phyloP scores from a whole-genome alignment of 1,284 basidiomycete genomes.

The Pascua sp. region DNA sequence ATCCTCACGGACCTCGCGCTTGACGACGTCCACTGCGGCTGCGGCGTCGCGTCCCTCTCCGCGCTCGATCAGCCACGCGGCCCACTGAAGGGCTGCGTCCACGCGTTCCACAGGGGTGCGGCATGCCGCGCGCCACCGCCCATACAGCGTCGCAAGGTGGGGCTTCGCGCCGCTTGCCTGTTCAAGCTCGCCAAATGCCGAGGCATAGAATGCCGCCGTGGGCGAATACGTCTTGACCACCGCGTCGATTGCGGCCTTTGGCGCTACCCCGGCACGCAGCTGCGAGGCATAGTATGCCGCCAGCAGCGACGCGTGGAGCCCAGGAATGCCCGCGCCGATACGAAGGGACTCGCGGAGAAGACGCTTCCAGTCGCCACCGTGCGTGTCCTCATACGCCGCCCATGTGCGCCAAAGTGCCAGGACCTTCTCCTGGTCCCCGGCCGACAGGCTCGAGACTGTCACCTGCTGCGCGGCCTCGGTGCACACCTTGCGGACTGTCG shows the following conservation, averaged over 20 bases:
- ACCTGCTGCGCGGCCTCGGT: slow-evolving; percentile 20
- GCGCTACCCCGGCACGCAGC: slow-evolving; percentile 2
- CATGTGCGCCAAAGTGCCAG: slow-evolving; percentile 28
- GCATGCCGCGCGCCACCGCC: slow-evolving; percentile 25
- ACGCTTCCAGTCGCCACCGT: slow-evolving; percentile 16
- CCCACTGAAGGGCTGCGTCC: slow-evolving; percentile 25
- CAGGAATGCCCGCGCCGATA: slow-evolving; percentile 15
- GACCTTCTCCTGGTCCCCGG: slow-evolving; percentile 18
- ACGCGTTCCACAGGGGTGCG: slow-evolving; percentile 18
- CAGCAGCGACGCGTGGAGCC: slow-evolving; percentile 25
- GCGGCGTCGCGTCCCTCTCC: slow-evolving; percentile 26
- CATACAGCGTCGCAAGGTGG: slow-evolving; percentile 26
- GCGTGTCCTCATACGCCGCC: slow-evolving; percentile 18
- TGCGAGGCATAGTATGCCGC: slow-evolving; percentile 16
- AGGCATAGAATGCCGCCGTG: slow-evolving; percentile 17
- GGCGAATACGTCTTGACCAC: slow-evolving; percentile 26
- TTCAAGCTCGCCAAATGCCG: slow-evolving; percentile 23
- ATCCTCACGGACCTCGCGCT: slow-evolving; percentile 25
- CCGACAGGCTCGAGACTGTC: slow-evolving; percentile 5
- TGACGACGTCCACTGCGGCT: slow-evolving; percentile 25
- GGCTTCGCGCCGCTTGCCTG: slow-evolving; percentile 9
- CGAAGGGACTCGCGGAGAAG: slow-evolving; percentile 25
- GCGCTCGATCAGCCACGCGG: slow-evolving; percentile 22
- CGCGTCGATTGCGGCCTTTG: slow-evolving; percentile 3
- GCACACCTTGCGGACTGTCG: slow-evolving; percentile 17